Evolutionary conservation across 257 asterid species (phyloP).

Genomic region (Ballota nigra): DNA sequence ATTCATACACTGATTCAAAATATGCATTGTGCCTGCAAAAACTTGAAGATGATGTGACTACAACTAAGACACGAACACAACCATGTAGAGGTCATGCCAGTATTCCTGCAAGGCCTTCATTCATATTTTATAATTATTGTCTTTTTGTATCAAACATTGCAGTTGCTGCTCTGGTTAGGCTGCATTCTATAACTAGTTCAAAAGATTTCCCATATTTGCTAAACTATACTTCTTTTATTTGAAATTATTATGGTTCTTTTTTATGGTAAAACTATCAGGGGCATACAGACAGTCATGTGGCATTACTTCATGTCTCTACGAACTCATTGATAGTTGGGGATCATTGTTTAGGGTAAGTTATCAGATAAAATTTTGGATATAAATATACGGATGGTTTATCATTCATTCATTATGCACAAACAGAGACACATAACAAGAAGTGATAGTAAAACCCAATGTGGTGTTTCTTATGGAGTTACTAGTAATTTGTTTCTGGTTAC

Average conservation of each 20-base stretch:
- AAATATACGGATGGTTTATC: background rate
- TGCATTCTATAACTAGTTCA: background rate
- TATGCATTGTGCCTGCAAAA: background rate
- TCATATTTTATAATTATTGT: no score
- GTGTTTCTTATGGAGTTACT: background rate
- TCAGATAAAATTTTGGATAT: background rate
- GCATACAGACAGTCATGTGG: conserved; percentile 97
- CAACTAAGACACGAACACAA: background rate
- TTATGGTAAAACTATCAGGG: conserved; percentile 51
- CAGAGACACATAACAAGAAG: background rate
- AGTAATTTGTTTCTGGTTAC: background rate
- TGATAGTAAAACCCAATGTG: background rate
- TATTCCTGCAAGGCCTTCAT: no score
- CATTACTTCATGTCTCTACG: conserved; percentile 74
- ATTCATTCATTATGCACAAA: background rate
- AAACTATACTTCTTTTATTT: conserved; percentile 7
- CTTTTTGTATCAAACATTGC: background rate
- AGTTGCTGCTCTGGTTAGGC: background rate
- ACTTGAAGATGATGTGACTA: background rate
- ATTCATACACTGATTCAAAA: background rate
- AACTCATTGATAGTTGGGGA: conserved; percentile 91
- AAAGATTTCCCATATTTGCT: background rate
- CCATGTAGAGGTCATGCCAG: background rate
- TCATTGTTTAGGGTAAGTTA: conserved; percentile 92
- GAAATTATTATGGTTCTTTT: conserved; percentile 6